Conservation (phyloP, 495 filamentous ascomycete genomes). For the Trichoderma gamsii region DNA sequence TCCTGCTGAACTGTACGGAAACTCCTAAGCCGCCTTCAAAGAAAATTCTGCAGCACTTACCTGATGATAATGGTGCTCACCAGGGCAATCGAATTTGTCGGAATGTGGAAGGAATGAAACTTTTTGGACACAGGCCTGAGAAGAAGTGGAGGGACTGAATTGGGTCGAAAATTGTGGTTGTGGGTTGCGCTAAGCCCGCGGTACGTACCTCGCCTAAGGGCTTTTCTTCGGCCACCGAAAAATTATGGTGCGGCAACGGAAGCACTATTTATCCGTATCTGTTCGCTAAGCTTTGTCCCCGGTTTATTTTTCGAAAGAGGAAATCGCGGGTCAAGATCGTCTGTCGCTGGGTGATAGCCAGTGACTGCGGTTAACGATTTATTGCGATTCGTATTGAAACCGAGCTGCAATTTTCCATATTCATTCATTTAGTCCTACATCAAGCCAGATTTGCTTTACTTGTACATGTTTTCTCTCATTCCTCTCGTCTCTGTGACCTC, state of each 20-base stretch:
- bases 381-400: too few species aligned
- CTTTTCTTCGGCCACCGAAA: background rate
- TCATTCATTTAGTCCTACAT: background rate
- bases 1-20: background rate
- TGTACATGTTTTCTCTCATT: background rate
- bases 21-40: too few species aligned
- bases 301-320: background rate
- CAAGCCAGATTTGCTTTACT: background rate
- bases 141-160: slow-evolving; percentile 13
- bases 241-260: background rate
- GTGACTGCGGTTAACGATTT: too few species aligned
- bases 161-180: slow-evolving; percentile 17
- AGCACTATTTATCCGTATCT: background rate
- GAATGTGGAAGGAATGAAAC: slow-evolving; percentile 17
- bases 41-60: slow-evolving; percentile 10
- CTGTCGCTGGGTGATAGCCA: background rate
- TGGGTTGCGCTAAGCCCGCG: slow-evolving; percentile 17
- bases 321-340: background rate
- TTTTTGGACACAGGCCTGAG: slow-evolving; percentile 13
- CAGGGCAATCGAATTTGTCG: slow-evolving; percentile 20
- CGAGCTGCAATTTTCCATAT: background rate
- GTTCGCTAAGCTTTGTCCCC: background rate
- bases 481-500: background rate
- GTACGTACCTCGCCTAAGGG: slow-evolving; percentile 17
- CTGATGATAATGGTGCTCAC: slow-evolving; percentile 19